These are phyloP conservation scores for Calonectria honghensis DNA, from an alignment of 2,329 filamentous ascomycete species.

Conservation along the genomic window DNA sequence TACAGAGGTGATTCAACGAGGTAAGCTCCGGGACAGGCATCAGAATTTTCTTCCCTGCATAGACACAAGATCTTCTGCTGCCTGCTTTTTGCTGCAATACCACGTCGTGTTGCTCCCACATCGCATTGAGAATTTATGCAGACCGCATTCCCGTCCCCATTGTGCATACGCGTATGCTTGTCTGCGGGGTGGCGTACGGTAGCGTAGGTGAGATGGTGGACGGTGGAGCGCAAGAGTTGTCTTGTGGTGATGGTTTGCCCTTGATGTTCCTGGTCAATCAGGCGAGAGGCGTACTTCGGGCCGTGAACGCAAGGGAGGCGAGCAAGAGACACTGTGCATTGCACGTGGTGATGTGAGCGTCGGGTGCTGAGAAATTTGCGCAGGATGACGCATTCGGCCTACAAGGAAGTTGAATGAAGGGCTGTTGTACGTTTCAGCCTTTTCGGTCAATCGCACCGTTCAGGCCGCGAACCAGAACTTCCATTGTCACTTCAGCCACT, in stretches of 20 bases:
- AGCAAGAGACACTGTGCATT: neutral
- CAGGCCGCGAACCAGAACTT: neutral
- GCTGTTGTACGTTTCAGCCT: neutral
- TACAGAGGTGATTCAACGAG: neutral
- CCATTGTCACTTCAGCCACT: neutral
- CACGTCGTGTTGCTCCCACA: neutral
- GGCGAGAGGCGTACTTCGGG: neutral
- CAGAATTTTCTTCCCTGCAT: neutral
- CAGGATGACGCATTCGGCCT: conserved; percentile 2
- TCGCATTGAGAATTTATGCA: neutral
- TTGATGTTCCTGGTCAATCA: neutral
- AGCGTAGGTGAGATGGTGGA: conserved; percentile 15
- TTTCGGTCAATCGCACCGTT: neutral
- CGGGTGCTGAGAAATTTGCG: conserved; percentile 8
- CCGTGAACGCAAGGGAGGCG: neutral
- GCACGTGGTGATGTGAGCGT: neutral
- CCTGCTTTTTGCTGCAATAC: neutral
- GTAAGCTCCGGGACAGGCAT: conserved; percentile 2
- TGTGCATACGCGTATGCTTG: conserved; percentile 20
- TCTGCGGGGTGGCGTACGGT: conserved; percentile 19
- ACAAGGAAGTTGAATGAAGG: conserved; percentile 16
- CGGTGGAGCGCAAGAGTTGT: neutral
- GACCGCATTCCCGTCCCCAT: neutral
- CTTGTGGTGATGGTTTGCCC: neutral
- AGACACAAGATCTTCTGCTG: too few species aligned